Evolutionary conservation across 768 basidiomycete species (phyloP).

Genomic region (Lactifluus piperatus): DNA sequence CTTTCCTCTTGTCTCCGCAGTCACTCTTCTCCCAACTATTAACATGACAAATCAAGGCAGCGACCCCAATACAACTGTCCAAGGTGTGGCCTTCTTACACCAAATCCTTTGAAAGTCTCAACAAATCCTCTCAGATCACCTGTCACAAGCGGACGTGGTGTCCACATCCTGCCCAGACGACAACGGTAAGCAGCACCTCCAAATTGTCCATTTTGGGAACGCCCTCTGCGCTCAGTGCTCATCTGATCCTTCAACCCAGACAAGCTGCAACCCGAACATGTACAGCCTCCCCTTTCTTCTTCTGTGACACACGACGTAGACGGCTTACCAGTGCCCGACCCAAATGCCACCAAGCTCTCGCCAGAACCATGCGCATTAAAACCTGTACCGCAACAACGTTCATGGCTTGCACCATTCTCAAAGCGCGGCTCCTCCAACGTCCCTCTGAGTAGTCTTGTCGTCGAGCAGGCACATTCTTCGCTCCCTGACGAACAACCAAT

Average conservation of each 20-base stretch:
- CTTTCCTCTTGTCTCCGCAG: conserved; percentile 13
- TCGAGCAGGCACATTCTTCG: not conserved
- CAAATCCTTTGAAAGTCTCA: not conserved
- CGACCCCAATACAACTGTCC: not conserved
- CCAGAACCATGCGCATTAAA: not conserved
- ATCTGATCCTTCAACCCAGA: conserved; percentile 4
- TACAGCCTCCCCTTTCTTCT: not conserved
- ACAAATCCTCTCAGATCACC: not conserved
- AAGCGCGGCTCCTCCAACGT: conserved; percentile 1
- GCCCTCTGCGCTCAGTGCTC: not conserved
- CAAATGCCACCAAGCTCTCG: not conserved
- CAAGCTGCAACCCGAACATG: not conserved
- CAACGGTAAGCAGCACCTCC: not conserved
- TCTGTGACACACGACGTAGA: not conserved
- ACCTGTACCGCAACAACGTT: conserved; percentile 4
- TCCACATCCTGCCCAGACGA: not conserved
- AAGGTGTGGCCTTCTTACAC: not conserved
- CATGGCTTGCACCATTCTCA: conserved; percentile 14
- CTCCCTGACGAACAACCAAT: not conserved
- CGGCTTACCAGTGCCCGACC: not conserved
- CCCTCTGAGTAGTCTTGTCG: not conserved
- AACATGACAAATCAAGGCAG: not conserved
- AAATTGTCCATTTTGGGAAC: not conserved
- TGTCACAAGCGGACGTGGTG: not conserved
- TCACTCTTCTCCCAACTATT: conserved; percentile 7